Percentiles rank a stretch among this genome's conserved stretches.
phyloP scores from a whole-genome alignment of 2,329 filamentous ascomycete genomes.

The Periconia macrospinosa region DNA sequence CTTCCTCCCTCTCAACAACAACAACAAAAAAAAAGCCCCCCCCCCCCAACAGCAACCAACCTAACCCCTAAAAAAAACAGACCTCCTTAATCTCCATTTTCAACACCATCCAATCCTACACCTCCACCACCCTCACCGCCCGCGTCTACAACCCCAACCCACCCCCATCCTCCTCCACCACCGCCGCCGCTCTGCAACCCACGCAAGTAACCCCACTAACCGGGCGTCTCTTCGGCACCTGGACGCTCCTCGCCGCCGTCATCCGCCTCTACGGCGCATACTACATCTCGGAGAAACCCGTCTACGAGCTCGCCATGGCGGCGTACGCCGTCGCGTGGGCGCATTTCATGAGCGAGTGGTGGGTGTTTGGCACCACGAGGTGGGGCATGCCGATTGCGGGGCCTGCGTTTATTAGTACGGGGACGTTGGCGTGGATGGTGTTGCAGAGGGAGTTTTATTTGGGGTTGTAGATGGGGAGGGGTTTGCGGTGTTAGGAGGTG shows the following conservation, averaged over 20 bases:
- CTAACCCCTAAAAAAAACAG: slow-evolving; percentile 56
- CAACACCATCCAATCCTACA: slow-evolving; percentile 50
- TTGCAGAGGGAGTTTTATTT: slow-evolving; percentile 73
- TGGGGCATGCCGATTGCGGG: slow-evolving; percentile 62
- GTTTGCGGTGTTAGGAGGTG: too few relatives aligned
- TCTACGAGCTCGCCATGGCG: slow-evolving; percentile 81
- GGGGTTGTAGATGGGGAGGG: slow-evolving; percentile 4
- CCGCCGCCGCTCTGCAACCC: slow-evolving; percentile 33
- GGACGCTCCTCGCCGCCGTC: slow-evolving; percentile 77
- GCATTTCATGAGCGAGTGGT: slow-evolving; percentile 81
- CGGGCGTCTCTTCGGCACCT: slow-evolving; percentile 81
- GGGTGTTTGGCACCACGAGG: slow-evolving; percentile 74
- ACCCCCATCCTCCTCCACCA: slow-evolving; percentile 39
- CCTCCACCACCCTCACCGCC: slow-evolving; percentile 78
- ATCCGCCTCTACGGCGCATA: slow-evolving; percentile 84
- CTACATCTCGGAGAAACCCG: slow-evolving; percentile 69
- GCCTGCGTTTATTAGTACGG: slow-evolving; percentile 60
- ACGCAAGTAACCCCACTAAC: slow-evolving; percentile 71
- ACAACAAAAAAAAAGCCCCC: background rate
- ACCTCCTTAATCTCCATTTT: slow-evolving; percentile 77
- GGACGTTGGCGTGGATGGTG: slow-evolving; percentile 63
- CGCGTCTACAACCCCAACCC: slow-evolving; percentile 76
- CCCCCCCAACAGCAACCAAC: background rate
- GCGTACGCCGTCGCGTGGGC: slow-evolving; percentile 77
- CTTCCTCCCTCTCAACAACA: slow-evolving; percentile 1